These are phyloP conservation scores for Citrus trifoliata DNA, from an alignment of 345 rosid species.

Conservation along the genomic window DNA sequence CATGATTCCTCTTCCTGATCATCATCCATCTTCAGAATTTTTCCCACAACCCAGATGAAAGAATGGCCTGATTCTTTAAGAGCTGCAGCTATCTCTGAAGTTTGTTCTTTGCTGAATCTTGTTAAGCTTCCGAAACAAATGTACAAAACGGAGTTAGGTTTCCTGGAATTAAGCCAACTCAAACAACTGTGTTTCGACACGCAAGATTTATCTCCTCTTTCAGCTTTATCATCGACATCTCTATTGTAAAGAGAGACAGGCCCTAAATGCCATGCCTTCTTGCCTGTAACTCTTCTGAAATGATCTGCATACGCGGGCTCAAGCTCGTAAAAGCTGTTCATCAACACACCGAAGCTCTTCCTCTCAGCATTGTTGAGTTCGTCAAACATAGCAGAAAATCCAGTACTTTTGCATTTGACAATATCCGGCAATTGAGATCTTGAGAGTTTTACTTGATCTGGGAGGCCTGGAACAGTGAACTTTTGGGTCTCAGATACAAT, in stretches of 20 bases:
- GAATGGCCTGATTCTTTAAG: background rate
- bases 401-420: constrained; percentile 18
- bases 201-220: constrained; percentile 20
- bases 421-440: constrained; percentile 34
- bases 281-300: constrained; percentile 21
- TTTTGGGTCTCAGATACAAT: constrained; percentile 15
- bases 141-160: constrained; percentile 28
- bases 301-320: constrained; percentile 31
- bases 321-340: constrained; percentile 29
- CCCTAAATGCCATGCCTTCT: constrained; percentile 31
- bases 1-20: constrained; percentile 14
- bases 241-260: constrained; percentile 22
- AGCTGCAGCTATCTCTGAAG: background rate
- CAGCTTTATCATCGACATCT: constrained; percentile 15
- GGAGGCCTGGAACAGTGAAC: constrained; percentile 23
- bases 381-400: constrained; percentile 30
- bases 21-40: background rate
- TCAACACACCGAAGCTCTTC: constrained; percentile 27
- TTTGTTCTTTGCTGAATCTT: constrained; percentile 1
- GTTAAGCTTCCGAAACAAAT: constrained; percentile 16
- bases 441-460: constrained; percentile 20
- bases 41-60: constrained; percentile 27
- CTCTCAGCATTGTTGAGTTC: constrained; percentile 26
- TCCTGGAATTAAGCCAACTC: constrained; percentile 30
- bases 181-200: constrained; percentile 9